These are phyloP conservation scores for Ascochyta koolunga DNA, from an alignment of 2,329 filamentous ascomycete genomes.

Conservation along the genomic window DNA sequence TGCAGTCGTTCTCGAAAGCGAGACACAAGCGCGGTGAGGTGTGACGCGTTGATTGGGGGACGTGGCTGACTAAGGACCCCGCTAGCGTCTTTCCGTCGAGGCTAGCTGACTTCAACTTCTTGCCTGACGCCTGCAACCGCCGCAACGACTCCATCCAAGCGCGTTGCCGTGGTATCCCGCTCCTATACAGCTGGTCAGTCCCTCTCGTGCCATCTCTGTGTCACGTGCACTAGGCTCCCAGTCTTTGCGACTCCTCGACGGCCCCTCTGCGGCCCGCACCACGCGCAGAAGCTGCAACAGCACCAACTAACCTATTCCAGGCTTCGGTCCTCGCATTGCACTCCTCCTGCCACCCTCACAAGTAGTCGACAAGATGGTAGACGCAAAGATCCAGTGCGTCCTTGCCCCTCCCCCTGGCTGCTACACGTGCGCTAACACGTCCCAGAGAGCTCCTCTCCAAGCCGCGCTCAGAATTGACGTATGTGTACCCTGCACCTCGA, in stretches of 20 bases:
- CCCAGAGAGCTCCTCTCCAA: conserved; percentile 85
- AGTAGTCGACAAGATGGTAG: conserved; percentile 33
- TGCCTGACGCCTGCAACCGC: conserved; percentile 28
- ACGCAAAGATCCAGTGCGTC: conserved; percentile 54
- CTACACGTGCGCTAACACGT: conserved; percentile 29
- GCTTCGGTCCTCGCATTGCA: conserved; percentile 6
- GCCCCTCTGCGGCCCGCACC: conserved; percentile 10
- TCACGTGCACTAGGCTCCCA: conserved; percentile 19
- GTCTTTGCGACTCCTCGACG: conserved; percentile 16
- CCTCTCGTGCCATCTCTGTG: conserved; percentile 28
- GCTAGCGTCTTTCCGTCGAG: conserved; percentile 4
- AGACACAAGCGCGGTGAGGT: conserved; percentile 30
- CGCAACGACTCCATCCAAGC: conserved; percentile 32
- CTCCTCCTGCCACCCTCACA: not conserved
- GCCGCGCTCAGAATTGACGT: conserved; percentile 90
- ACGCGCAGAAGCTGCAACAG: conserved; percentile 26
- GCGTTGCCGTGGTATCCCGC: conserved; percentile 38
- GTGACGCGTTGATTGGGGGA: conserved; percentile 35
- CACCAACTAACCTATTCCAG: conserved; percentile 28
- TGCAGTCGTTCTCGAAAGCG: conserved; percentile 10
- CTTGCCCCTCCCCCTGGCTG: not conserved
- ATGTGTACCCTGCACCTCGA: conserved; percentile 51
- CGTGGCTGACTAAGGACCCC: conserved; percentile 2
- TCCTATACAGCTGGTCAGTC: conserved; percentile 29
- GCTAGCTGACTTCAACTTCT: conserved; percentile 32